These are phyloP conservation scores for Gloeophyllum trabeum DNA, from an alignment of 768 basidiomycete genomes.

Conservation along the genomic window DNA sequence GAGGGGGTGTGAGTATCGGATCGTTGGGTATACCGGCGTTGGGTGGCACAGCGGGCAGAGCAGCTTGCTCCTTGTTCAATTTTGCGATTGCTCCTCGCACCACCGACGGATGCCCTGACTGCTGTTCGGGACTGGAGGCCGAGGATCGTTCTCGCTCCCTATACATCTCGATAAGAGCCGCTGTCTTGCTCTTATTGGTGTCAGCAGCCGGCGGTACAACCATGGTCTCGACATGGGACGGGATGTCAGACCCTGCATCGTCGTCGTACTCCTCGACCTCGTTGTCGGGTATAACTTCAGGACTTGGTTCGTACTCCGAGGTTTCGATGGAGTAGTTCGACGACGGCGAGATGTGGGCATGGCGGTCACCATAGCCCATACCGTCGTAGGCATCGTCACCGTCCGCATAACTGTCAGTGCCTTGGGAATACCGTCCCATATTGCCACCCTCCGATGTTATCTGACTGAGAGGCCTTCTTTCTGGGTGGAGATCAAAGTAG, in stretches of 20 bases:
- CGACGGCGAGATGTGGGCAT: not conserved
- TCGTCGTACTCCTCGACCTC: slow-evolving; percentile 10
- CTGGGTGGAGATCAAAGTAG: slow-evolving; percentile 76
- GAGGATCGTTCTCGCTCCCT: slow-evolving; percentile 50
- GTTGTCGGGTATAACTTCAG: slow-evolving; percentile 8
- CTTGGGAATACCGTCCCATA: too few species aligned
- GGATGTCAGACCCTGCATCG: not conserved
- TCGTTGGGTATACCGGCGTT: slow-evolving; percentile 13
- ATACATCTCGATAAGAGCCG: slow-evolving; percentile 79
- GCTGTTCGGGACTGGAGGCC: not conserved
- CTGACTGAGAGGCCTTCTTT: slow-evolving; percentile 32
- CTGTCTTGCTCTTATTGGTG: slow-evolving; percentile 42
- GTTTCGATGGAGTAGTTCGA: not conserved
- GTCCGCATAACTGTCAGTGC: not conserved
- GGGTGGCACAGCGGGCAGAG: slow-evolving; percentile 8
- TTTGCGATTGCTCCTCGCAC: slow-evolving; percentile 3
- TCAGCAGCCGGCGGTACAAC: not conserved
- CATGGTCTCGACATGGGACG: not conserved
- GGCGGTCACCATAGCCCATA: not conserved
- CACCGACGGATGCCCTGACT: slow-evolving; percentile 7
- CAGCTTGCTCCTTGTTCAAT: slow-evolving; percentile 3
- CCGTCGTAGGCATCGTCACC: not conserved
- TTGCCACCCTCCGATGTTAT: not conserved
- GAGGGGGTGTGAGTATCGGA: slow-evolving; percentile 20
- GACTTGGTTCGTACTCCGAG: too few species aligned